Evolutionary conservation across 1,139 yeast genomes (phyloP), one percentile per base, ranked within the genome.

Genomic region (Zygosaccharomyces sapae): DNA sequence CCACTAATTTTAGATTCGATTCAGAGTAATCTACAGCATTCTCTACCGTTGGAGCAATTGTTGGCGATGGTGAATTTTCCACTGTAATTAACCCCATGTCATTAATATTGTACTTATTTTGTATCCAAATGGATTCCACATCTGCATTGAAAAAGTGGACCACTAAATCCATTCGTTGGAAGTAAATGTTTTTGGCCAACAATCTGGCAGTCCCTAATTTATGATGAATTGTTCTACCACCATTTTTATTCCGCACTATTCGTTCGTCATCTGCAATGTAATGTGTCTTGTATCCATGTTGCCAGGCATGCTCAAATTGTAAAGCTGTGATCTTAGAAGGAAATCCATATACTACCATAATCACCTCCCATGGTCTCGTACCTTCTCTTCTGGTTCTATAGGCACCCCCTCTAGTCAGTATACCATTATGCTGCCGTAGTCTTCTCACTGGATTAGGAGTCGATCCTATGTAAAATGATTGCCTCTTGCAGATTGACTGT

Each of bases 391-490:
- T 79, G 0, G 95, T 86, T 38, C 79, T 67, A 57, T 69, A 79
- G 0, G 95, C 95, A 1, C 90, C 90, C 0, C 86, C 86, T 6
- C 50, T 52, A 10, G 68, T 69, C 13, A 83, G 61, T 4, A 74
- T 78, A 1, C 95, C 95, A 67, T 86, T 86, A 61, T 86, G 95
- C 55, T 86, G 95, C 33, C 87, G 66, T 4, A 86, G 68, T 42
- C 95, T 62, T 49, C 90, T 65, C 1, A 69, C 60, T 0, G 92
- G 92, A 58, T 83, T 76, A 0, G 92, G 90, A 0, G 92, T 83
- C 1, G 92, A 84, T 1, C 95, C 95, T 4, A 86, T 75, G 57
- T 86, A 86, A 55, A 80, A 80, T 5, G 83, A 75, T 37, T 70
- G 69, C 9, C 78, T 77, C 55, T 76, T 77, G 2, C 77, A 73